A percentile compares a stretch with the other conserved stretches of the same genome.
Evolutionary conservation across 2,329 filamentous ascomycete species (phyloP).

Genomic region (Uncinocarpus reesii): DNA sequence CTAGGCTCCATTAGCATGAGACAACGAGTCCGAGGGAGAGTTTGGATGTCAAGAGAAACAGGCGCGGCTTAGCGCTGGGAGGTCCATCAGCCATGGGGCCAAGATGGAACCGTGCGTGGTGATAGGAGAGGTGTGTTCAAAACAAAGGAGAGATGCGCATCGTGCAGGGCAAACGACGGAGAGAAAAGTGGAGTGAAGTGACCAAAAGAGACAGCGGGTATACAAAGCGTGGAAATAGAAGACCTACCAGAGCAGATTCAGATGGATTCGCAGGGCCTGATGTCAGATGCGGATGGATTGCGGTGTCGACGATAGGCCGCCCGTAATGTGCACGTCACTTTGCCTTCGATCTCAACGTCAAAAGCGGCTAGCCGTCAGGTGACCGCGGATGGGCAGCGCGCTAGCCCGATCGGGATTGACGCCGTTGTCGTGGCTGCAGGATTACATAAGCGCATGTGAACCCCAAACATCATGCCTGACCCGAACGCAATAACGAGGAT

Average conservation of each 20-base stretch:
- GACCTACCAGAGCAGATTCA: conserved; percentile 7
- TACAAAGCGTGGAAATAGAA: conserved; percentile 12
- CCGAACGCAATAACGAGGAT: not conserved
- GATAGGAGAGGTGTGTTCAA: conserved; percentile 5
- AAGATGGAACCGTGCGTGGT: conserved; percentile 10
- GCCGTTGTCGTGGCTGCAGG: conserved; percentile 1
- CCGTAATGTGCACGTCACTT: conserved; percentile 14
- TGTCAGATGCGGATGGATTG: conserved; percentile 6
- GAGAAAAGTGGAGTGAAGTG: conserved; percentile 1
- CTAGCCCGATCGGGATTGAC: not conserved
- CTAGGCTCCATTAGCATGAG: conserved; percentile 7
- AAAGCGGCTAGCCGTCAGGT: not conserved
- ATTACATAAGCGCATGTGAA: conserved; percentile 7
- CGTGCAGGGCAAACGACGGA: not conserved
- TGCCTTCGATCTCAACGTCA: not conserved
- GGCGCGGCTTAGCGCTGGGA: not conserved
- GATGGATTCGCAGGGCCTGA: conserved; percentile 3
- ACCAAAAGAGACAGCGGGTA: not conserved
- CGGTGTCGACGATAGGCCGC: conserved; percentile 4
- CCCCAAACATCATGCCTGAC: conserved; percentile 7
- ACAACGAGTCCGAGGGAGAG: not conserved
- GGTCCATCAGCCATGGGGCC: conserved; percentile 2
- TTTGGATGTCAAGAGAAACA: not conserved
- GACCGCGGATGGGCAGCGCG: not conserved
- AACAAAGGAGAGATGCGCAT: conserved; percentile 1